These are phyloP conservation scores for Fusarium xylarioides DNA, from an alignment of 2,329 filamentous ascomycete genomes.

Conservation along the genomic window DNA sequence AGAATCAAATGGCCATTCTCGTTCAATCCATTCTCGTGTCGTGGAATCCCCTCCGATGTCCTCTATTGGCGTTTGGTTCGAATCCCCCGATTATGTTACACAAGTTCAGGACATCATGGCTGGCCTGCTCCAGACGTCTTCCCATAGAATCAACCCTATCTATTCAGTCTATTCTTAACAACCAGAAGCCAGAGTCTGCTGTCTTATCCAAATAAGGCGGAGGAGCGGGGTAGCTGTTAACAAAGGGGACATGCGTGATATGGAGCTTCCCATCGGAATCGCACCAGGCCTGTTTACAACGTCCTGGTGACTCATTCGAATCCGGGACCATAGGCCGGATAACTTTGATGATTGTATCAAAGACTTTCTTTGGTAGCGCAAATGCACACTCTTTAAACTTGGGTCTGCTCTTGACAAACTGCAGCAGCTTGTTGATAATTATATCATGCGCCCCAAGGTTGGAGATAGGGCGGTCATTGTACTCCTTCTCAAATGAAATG, in stretches of 20 bases:
- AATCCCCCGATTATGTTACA: background rate
- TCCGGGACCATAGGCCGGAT: too few relatives aligned
- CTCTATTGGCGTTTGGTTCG: rapidly evolving
- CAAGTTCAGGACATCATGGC: background rate
- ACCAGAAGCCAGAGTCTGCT: background rate
- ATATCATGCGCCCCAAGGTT: background rate
- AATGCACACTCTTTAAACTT: background rate
- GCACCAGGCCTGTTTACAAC: background rate
- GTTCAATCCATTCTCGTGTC: background rate
- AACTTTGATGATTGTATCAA: background rate
- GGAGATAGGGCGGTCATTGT: background rate
- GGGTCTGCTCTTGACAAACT: background rate
- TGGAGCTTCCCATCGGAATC: background rate
- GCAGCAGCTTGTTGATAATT: background rate
- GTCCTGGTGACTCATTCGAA: too few relatives aligned
- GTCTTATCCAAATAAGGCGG: background rate
- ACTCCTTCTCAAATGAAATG: background rate
- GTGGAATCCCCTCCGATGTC: background rate
- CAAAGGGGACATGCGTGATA: background rate
- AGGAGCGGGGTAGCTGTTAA: background rate
- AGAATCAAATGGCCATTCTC: background rate
- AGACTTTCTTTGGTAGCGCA: background rate
- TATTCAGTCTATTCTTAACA: background rate
- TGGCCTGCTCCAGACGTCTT: background rate
- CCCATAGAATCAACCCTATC: background rate